phyloP scores from a whole-genome alignment of 2,329 filamentous ascomycete genomes.

The Epicoccum nigrum region DNA sequence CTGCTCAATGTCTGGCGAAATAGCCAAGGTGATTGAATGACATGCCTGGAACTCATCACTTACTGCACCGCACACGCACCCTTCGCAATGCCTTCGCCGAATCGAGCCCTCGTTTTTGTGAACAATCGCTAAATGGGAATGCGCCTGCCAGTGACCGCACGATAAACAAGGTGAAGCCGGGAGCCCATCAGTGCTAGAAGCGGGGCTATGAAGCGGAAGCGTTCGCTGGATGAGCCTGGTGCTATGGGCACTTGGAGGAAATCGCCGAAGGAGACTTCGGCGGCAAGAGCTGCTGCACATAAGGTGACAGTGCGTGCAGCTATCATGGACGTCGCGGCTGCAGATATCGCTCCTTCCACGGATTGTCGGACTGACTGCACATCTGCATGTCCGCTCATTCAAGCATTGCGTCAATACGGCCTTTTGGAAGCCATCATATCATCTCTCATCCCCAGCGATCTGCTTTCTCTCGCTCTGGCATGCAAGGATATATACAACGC shows the following conservation, averaged over 20 bases:
- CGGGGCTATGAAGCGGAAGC: constrained; percentile 29
- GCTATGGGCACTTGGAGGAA: constrained; percentile 17
- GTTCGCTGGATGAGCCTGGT: constrained; percentile 14
- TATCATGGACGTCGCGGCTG: no score
- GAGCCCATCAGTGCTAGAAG: background rate
- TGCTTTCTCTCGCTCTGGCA: constrained; percentile 36
- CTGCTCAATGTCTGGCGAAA: no score
- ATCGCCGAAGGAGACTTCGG: background rate
- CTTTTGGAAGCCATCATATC: constrained; percentile 34
- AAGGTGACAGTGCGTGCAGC: background rate
- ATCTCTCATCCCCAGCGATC: constrained; percentile 33
- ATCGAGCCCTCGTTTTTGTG: background rate
- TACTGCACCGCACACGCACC: background rate
- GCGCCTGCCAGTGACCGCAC: background rate
- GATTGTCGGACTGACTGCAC: no score
- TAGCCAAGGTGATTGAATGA: background rate
- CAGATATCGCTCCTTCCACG: background rate
- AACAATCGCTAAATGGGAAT: constrained; percentile 7
- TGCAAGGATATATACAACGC: constrained; percentile 34
- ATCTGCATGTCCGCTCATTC: constrained; percentile 24
- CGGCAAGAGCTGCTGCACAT: background rate
- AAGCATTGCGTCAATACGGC: constrained; percentile 36
- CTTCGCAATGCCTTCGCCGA: background rate
- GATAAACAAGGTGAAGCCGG: background rate
- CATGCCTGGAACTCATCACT: background rate